Evolutionary conservation across 768 basidiomycete genomes (phyloP).

Genomic region (Pulveroboletus sp.): DNA sequence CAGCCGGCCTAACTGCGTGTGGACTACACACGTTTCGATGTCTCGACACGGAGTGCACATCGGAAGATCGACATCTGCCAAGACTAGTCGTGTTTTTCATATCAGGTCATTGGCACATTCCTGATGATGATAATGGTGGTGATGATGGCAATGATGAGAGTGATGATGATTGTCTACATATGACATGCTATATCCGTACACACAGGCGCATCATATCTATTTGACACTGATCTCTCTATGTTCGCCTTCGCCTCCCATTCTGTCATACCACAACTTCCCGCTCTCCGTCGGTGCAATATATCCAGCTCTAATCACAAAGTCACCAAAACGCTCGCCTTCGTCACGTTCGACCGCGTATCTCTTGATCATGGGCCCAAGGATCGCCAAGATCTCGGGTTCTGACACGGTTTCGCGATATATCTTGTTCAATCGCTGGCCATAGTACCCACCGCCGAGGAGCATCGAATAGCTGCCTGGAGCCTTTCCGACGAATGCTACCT

Average conservation of each 20-base stretch:
- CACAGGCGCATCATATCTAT: slow-evolving; percentile 7
- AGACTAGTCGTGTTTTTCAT: too few species aligned
- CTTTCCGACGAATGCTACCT: slow-evolving; percentile 96
- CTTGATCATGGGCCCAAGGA: slow-evolving; percentile 91
- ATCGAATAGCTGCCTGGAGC: slow-evolving; percentile 89
- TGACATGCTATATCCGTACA: too few species aligned
- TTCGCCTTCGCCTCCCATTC: slow-evolving; percentile 73
- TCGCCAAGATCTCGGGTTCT: slow-evolving; percentile 87
- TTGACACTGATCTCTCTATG: slow-evolving; percentile 33
- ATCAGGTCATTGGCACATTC: neutral
- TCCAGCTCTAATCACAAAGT: slow-evolving; percentile 89
- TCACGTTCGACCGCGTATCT: slow-evolving; percentile 81
- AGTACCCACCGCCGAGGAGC: slow-evolving; percentile 94
- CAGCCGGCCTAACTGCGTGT: too few species aligned
- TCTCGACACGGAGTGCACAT: too few species aligned
- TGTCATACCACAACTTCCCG: slow-evolving; percentile 84
- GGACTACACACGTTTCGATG: too few species aligned
- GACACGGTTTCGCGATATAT: slow-evolving; percentile 90
- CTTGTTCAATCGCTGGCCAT: slow-evolving; percentile 93
- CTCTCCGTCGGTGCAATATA: slow-evolving; percentile 74
- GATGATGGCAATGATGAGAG: too few species aligned
- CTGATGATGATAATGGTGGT: neutral
- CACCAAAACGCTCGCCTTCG: slow-evolving; percentile 91
- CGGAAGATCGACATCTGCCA: neutral
- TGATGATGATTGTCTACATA: too few species aligned